Evolutionary conservation across 2,329 filamentous ascomycete species (phyloP).

Genomic region (Tolypocladium cylindrosporum): DNA sequence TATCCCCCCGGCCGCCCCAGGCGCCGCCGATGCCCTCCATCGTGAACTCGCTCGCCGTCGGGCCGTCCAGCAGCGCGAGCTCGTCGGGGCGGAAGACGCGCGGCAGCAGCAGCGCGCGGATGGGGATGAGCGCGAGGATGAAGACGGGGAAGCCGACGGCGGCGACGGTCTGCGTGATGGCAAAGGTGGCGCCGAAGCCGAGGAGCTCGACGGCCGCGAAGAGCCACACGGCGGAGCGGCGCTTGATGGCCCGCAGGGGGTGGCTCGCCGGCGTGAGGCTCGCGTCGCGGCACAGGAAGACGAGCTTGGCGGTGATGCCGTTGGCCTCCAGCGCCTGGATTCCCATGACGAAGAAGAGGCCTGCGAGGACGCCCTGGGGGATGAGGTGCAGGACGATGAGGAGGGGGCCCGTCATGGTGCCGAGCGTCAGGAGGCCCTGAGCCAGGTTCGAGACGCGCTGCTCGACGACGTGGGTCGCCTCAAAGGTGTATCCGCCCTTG

Average conservation of each 20-base stretch:
- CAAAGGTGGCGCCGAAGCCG: conserved; percentile 69
- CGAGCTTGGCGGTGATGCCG: conserved; percentile 64
- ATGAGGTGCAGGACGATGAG: conserved; percentile 67
- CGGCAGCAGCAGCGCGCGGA: conserved; percentile 55
- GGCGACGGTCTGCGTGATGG: conserved; percentile 73
- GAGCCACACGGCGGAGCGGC: conserved; percentile 56
- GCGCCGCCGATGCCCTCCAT: conserved; percentile 66
- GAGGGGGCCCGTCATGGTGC: conserved; percentile 68
- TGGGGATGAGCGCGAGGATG: conserved; percentile 59
- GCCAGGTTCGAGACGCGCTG: conserved; percentile 71
- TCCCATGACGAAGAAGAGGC: conserved; percentile 79
- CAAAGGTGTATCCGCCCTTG: conserved; percentile 45
- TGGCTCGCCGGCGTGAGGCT: conserved; percentile 48
- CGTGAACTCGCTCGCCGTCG: conserved; percentile 64
- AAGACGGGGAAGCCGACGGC: conserved; percentile 73
- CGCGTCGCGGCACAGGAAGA: conserved; percentile 58
- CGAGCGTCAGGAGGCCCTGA: conserved; percentile 67
- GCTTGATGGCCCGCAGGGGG: conserved; percentile 50
- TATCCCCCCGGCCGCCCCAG: conserved; percentile 30
- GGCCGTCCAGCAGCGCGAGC: conserved; percentile 55
- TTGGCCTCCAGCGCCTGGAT: conserved; percentile 67
- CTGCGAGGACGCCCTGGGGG: conserved; percentile 69
- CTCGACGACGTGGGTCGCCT: conserved; percentile 58
- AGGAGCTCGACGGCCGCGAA: conserved; percentile 61
- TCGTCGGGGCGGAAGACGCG: conserved; percentile 50